Base-by-base conservation (phyloP, 352 stramenopile genomes). In the Phytophthora cryptogea region DNA sequence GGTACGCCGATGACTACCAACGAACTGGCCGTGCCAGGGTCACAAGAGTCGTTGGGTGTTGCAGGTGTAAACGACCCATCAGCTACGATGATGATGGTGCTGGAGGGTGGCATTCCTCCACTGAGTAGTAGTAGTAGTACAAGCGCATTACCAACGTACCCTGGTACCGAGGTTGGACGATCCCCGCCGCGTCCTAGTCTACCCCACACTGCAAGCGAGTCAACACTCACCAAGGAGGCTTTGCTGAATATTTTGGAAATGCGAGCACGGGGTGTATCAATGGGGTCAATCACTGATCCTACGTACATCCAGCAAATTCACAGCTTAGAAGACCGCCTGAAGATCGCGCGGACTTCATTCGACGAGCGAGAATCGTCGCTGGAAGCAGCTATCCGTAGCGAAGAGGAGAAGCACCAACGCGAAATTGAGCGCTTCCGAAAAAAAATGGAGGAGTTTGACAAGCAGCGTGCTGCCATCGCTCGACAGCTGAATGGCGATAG, bases 401-500 rank as follows among this genome's bases (percentile, higher is more conserved):
- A 91, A 64, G 80, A 92, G 50, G 83, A 92, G 40, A 91, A 92
- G 37, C 86, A 94, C 42, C 72, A 92, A 56, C 81, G 81, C 36
- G 86, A 94, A 69, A 85, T 94, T 39, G 83, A 92, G 62, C 80
- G 80, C 0, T 92, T 92, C 33, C 74, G 81, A 17, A 83, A 85
- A 56, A 90, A 92, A 48, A 92, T 94, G 80, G 78, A 92, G 50
- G 80, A 94, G 46, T 79, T 94, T 42, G 83, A 91, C 58, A 86
- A 90, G 48, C 84, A 92, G 43, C 75, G 83, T 32, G 78, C 79
- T 23, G 83, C 81, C 17, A 88, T 88, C 27, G 79, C 80, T 30
- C 59, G 76, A 9, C 72, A 87, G 51, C 75, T 80, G 54, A 89
- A 78, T 46, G 80, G 64, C 10, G 76, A 82, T 0, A 68, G 64